These are phyloP conservation scores for Pseudovirgaria hyperparasitica DNA, from an alignment of 2,329 filamentous ascomycete genomes.

Conservation along the genomic window DNA sequence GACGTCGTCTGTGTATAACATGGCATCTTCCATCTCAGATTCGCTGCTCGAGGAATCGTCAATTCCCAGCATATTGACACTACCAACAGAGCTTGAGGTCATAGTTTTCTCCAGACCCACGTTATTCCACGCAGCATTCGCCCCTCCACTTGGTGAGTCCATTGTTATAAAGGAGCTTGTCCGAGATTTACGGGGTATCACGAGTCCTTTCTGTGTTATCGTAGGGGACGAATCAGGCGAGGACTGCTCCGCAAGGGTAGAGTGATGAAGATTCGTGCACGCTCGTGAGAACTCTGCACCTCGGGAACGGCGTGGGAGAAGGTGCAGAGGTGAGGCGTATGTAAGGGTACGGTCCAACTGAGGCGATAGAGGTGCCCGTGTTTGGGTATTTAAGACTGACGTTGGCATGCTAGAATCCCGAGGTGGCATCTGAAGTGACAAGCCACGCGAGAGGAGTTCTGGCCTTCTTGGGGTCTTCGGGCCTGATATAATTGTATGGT, in stretches of 20 bases:
- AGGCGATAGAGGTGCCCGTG: constrained; percentile 62
- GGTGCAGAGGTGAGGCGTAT: constrained; percentile 77
- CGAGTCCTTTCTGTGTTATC: constrained; percentile 55
- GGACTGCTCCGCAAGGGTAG: constrained; percentile 75
- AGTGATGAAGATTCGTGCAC: constrained; percentile 90
- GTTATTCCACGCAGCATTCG: constrained; percentile 55
- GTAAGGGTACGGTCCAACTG: constrained; percentile 75
- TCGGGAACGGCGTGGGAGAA: constrained; percentile 76
- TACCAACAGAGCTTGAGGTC: constrained; percentile 66
- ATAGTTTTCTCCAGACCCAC: constrained; percentile 34
- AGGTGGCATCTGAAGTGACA: constrained; percentile 59
- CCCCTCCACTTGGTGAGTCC: constrained; percentile 51
- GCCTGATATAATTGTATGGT: constrained; percentile 27
- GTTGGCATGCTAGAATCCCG: constrained; percentile 33
- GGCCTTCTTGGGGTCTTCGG: constrained; percentile 56
- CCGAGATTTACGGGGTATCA: constrained; percentile 42
- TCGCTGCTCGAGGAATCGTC: constrained; percentile 62
- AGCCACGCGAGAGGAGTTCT: constrained; percentile 47
- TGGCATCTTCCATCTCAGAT: constrained; percentile 44
- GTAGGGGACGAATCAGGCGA: constrained; percentile 86
- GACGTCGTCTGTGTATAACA: constrained; percentile 34
- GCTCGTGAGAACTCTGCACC: constrained; percentile 89
- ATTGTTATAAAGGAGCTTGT: constrained; percentile 28
- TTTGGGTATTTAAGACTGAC: constrained; percentile 39
- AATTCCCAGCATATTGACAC: constrained; percentile 64